Evolutionary conservation across 331 rosid genomes (phyloP).

Genomic region (Prunus yedoensis): DNA sequence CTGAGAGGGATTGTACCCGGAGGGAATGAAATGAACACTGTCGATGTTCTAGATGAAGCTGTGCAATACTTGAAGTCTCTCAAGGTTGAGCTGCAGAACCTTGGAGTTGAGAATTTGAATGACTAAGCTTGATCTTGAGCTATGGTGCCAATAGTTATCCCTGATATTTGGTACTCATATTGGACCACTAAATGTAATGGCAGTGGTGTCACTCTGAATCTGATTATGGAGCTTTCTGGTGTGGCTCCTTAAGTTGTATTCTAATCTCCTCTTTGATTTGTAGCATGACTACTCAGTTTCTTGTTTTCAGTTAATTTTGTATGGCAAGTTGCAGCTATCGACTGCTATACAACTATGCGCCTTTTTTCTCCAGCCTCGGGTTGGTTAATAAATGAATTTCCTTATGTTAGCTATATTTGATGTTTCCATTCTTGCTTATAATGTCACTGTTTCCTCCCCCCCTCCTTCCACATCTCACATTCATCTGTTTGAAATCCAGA

Average conservation of each 20-base stretch:
- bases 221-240: background rate
- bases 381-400: slow-evolving; percentile 1
- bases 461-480: background rate
- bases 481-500: slow-evolving; percentile 9
- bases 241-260: background rate
- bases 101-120: slow-evolving; percentile 49
- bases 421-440: background rate
- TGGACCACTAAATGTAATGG: background rate
- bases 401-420: background rate
- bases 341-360: slow-evolving; percentile 12
- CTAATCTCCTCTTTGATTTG: background rate
- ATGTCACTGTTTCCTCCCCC: background rate
- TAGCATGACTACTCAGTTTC: slow-evolving; percentile 4
- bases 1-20: slow-evolving; percentile 81
- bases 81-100: slow-evolving; percentile 77
- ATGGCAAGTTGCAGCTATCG: slow-evolving; percentile 8
- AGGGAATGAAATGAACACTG: slow-evolving; percentile 67
- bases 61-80: slow-evolving; percentile 88
- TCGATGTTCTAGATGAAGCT: slow-evolving; percentile 79
- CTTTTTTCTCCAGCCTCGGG: background rate
- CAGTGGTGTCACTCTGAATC: background rate
- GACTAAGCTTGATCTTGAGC: slow-evolving; percentile 17
- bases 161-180: slow-evolving; percentile 1
- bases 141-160: slow-evolving; percentile 6
- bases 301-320: background rate